Conservation (phyloP, 179 eudicot species). For the Beta macrorhiza region DNA sequence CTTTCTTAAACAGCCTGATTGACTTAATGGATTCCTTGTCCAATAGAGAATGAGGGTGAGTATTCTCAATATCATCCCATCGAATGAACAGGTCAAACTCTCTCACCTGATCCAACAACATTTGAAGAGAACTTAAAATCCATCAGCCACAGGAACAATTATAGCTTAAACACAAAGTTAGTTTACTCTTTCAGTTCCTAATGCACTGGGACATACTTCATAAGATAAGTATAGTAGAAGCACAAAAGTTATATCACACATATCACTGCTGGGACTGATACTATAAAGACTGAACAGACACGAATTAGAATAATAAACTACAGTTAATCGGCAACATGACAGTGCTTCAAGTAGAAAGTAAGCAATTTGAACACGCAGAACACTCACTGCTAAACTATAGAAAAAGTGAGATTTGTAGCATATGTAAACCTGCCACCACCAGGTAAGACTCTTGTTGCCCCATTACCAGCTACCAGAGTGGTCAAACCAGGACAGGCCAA, state of each 20-base stretch:
- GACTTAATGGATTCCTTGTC: slow-evolving; percentile 68
- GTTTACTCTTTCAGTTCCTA: neutral
- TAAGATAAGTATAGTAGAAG: neutral
- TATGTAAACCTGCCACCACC: neutral
- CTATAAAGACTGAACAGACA: neutral
- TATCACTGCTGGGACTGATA: neutral
- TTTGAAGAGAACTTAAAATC: neutral
- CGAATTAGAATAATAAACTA: neutral
- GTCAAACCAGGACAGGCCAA: slow-evolving; percentile 8
- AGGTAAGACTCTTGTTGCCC: neutral
- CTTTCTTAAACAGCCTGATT: slow-evolving; percentile 77
- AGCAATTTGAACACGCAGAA: neutral
- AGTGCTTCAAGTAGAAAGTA: neutral
- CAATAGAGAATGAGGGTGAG: slow-evolving; percentile 46
- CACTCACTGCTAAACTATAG: neutral
- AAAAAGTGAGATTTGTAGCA: neutral
- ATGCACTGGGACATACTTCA: neutral
- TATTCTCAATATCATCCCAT: slow-evolving; percentile 92
- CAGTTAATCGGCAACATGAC: neutral
- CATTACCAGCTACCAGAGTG: slow-evolving; percentile 4
- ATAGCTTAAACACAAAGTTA: slow-evolving; percentile 14
- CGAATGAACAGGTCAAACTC: slow-evolving; percentile 77
- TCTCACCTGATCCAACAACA: slow-evolving; percentile 60
- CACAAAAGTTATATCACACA: neutral
- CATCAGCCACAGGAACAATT: slow-evolving; percentile 19